Evolutionary conservation across 192 early-diverging fungal genomes (phyloP), one percentile per base, ranked within the genome.

Genomic region (Coemansia sp.): DNA sequence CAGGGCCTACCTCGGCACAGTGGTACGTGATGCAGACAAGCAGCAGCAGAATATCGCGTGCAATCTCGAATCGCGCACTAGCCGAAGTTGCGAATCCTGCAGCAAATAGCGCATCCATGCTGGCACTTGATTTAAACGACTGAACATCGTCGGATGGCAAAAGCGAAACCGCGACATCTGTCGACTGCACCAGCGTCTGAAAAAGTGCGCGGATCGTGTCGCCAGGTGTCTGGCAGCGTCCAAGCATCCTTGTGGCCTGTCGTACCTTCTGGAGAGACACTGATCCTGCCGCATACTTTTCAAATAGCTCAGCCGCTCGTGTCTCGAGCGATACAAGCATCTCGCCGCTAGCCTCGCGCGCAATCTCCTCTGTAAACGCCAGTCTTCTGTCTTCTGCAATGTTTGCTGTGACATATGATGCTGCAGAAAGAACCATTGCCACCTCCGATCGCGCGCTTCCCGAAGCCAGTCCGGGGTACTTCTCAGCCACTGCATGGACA

Each of bases 271-370:
- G 57, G 1, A 38, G 12, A 2, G 24, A 25, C 24, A 81, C 34
- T 16, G 68, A 58, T 12, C 22, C 62, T 8, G 62, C 54, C 1
- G 56, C 69, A 27, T 81, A 54, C 38, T 54, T 41, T 25, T 71
- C 72, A 62, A 74, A 81, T 54, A 81, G 63, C 69, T 81, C 78
- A 7, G 62, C 66, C 18, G 73, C 72, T 0, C 78, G 56, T 2
- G 73, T 24, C 53, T 81, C 71, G 18, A 52, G 49, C 44, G 78
- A 71, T 4, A 81, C 78, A 10, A 81, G 69, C 34, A 71, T 71
- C 52, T 71, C 72, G 58, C 68, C 68, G 38, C 71, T 66, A 23
- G 72, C 65, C 22, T 80, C 77, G 18, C 49, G 50, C 19, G 70
- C 54, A 60, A 82, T 56, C 23, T 68, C 79, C 21, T 67, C 64